Conservation (phyloP, 2,329 filamentous ascomycete species). For the Fusarium chaquense region DNA sequence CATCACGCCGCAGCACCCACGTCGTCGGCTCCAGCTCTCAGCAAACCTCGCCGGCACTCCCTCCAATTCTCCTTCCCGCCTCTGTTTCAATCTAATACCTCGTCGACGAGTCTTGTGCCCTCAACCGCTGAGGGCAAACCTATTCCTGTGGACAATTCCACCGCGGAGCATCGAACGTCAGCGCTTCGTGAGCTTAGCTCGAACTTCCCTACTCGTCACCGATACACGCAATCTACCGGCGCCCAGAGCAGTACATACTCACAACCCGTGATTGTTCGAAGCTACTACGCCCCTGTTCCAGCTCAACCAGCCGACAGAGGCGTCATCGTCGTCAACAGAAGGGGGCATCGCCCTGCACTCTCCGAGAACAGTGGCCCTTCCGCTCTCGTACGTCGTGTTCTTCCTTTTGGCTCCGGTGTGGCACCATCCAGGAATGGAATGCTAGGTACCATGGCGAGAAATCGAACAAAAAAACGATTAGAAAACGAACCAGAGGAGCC, state of each 20-base stretch:
- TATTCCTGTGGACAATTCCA: conserved; percentile 68
- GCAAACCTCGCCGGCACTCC: conserved; percentile 52
- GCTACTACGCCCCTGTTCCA: conserved; percentile 65
- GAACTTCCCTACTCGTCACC: conserved; percentile 68
- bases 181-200: conserved; percentile 70
- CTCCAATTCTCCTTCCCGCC: conserved; percentile 63
- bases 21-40: conserved; percentile 38
- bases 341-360: conserved; percentile 43
- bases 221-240: conserved; percentile 67
- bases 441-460: conserved; percentile 58
- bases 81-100: conserved; percentile 62
- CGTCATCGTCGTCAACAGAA: conserved; percentile 48
- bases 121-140: conserved; percentile 68
- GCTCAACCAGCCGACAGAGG: conserved; percentile 51
- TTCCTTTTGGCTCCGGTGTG: conserved; percentile 52
- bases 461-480: conserved; percentile 55
- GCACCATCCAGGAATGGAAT: conserved; percentile 55
- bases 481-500: conserved; percentile 52
- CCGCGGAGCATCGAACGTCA: conserved; percentile 68
- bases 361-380: conserved; percentile 49
- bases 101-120: conserved; percentile 65
- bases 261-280: conserved; percentile 74
- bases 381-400: conserved; percentile 47
- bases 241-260: conserved; percentile 70
- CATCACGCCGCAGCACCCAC: conserved; percentile 44